Conservation (phyloP, 345 rosid genomes). For the Trapa incisa region DNA sequence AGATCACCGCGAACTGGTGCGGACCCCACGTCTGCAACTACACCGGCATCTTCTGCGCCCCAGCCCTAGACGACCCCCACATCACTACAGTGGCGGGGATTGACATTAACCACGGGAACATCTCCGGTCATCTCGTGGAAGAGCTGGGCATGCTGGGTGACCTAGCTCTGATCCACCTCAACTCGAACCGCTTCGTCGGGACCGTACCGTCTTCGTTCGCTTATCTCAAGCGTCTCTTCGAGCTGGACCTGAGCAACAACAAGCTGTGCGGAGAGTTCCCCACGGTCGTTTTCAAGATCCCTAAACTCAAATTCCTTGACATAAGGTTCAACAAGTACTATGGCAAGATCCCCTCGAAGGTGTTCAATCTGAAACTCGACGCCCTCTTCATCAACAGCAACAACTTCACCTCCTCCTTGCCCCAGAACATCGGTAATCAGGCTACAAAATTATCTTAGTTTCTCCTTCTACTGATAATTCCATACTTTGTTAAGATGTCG, state of each 20-base stretch:
- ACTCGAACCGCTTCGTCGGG: slow-evolving; percentile 60
- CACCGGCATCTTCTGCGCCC: slow-evolving; percentile 43
- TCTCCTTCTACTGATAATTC: too few species aligned
- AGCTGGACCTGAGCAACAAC: slow-evolving; percentile 77
- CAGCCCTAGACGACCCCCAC: slow-evolving; percentile 41
- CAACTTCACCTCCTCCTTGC: slow-evolving; percentile 50
- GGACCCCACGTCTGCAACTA: slow-evolving; percentile 81
- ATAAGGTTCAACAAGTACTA: slow-evolving; percentile 50
- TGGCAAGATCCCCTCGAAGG: slow-evolving; percentile 41
- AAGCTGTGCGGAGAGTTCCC: slow-evolving; percentile 56
- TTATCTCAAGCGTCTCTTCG: slow-evolving; percentile 37
- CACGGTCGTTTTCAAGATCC: slow-evolving; percentile 35
- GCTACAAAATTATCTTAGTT: slow-evolving; percentile 22
- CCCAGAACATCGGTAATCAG: slow-evolving; percentile 42
- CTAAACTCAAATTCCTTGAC: slow-evolving; percentile 70
- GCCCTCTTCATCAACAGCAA: slow-evolving; percentile 80
- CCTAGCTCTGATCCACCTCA: slow-evolving; percentile 66
- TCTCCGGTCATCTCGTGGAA: slow-evolving; percentile 48
- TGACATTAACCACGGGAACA: slow-evolving; percentile 22
- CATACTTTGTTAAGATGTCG: background rate
- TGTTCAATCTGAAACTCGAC: slow-evolving; percentile 61
- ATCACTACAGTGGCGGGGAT: slow-evolving; percentile 39
- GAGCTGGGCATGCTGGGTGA: slow-evolving; percentile 70
- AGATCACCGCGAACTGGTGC: slow-evolving; percentile 53
- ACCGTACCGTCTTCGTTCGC: slow-evolving; percentile 36